Conservation (phyloP, 257 asterid species). For the Solanum clarkiae region DNA sequence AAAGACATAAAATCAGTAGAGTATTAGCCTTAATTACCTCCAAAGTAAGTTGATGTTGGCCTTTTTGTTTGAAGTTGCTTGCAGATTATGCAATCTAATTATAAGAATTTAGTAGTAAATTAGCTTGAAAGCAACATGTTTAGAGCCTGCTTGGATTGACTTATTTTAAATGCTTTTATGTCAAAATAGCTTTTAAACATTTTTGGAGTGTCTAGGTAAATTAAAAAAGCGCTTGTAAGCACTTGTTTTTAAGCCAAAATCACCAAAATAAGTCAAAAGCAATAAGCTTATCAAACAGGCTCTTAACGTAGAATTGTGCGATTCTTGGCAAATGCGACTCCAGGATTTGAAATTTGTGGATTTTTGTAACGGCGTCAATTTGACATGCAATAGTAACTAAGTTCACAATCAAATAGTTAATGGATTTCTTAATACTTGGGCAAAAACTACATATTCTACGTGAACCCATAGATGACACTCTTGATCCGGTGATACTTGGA, state of each 20-base stretch:
- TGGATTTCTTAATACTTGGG: neutral
- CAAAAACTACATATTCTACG: neutral
- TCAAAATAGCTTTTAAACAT: too few relatives aligned
- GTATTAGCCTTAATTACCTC: neutral
- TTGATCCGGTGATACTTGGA: neutral
- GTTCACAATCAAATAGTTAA: neutral
- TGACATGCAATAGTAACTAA: neutral
- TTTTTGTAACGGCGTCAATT: neutral
- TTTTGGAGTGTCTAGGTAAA: too few relatives aligned
- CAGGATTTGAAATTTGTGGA: neutral
- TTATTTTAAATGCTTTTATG: too few relatives aligned
- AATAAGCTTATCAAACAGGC: too few relatives aligned
- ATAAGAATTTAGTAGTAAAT: neutral
- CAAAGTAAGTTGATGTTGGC: neutral
- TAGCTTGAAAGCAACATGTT: neutral
- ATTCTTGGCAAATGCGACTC: neutral
- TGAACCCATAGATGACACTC: neutral
- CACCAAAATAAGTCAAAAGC: too few relatives aligned
- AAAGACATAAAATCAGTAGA: slow-evolving; percentile 1
- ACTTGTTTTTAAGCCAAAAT: too few relatives aligned
- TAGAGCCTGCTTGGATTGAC: too few relatives aligned
- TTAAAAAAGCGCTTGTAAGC: too few relatives aligned
- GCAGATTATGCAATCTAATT: neutral
- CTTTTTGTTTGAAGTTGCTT: neutral
- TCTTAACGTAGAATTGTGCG: neutral